Conservation (phyloP, 2,329 filamentous ascomycete species). For the Ceratocystis smalleyi region DNA sequence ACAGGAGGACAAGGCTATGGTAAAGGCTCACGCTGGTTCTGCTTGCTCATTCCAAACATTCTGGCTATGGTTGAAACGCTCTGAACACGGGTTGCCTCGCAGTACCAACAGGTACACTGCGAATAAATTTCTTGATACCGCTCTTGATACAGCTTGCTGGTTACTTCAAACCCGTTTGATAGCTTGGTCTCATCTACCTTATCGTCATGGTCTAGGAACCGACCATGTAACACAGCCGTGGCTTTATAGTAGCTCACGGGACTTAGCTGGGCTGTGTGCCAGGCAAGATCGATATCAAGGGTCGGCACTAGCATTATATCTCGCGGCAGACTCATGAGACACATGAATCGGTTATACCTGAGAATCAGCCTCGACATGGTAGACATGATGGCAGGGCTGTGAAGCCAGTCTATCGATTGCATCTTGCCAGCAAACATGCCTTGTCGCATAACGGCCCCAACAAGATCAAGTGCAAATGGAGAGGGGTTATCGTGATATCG, state of each 20-base stretch:
- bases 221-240: constrained; percentile 31
- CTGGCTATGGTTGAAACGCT: constrained; percentile 29
- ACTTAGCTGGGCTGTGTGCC: constrained; percentile 67
- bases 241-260: constrained; percentile 47
- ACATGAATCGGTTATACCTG: constrained; percentile 51
- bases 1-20: neutral
- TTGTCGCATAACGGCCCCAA: constrained; percentile 50
- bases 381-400: constrained; percentile 45
- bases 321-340: constrained; percentile 37
- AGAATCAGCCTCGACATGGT: constrained; percentile 49
- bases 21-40: constrained; percentile 27
- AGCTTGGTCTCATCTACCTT: constrained; percentile 58
- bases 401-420: constrained; percentile 59
- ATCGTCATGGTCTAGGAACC: constrained; percentile 69
- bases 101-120: constrained; percentile 74
- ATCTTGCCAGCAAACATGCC: constrained; percentile 57
- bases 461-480: constrained; percentile 48
- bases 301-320: constrained; percentile 47
- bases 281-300: constrained; percentile 58
- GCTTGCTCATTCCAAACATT: constrained; percentile 31
- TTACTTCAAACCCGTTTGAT: constrained; percentile 54
- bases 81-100: constrained; percentile 38
- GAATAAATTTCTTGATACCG: constrained; percentile 51
- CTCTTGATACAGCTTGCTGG: constrained; percentile 52
- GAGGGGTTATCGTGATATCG: constrained; percentile 55